Evolutionary conservation across 2,329 filamentous ascomycete species (phyloP).

Genomic region (Claviceps sp.): DNA sequence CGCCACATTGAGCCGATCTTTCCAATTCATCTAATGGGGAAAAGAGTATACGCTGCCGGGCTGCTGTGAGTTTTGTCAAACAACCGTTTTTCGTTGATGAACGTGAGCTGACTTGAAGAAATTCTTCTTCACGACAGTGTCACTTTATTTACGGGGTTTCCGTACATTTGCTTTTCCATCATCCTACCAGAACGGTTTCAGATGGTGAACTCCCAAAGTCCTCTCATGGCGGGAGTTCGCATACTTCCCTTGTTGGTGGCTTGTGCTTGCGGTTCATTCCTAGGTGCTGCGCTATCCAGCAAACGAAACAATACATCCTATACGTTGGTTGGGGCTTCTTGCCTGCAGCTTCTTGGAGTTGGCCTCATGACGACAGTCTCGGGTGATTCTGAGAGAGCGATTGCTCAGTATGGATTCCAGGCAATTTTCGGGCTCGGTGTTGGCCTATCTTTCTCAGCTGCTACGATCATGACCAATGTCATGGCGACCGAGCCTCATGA

Average conservation of each 20-base stretch:
- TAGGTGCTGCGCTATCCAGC: conserved; percentile 39
- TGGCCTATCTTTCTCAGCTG: conserved; percentile 42
- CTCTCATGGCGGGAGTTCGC: conserved; percentile 41
- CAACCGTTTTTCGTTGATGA: neutral
- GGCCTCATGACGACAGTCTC: conserved; percentile 34
- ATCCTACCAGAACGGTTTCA: conserved; percentile 47
- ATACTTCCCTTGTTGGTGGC: conserved; percentile 44
- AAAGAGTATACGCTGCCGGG: conserved; percentile 36
- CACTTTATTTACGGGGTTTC: conserved; percentile 42
- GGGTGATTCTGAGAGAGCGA: conserved; percentile 18
- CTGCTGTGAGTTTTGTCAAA: conserved; percentile 28
- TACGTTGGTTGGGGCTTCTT: conserved; percentile 34
- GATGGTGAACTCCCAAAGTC: conserved; percentile 39
- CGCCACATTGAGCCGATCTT: conserved; percentile 40
- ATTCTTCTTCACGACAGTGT: conserved; percentile 22
- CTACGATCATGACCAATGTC: conserved; percentile 44
- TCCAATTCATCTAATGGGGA: conserved; percentile 32
- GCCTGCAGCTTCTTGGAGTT: conserved; percentile 38
- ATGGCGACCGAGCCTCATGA: conserved; percentile 33
- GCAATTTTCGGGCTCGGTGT: conserved; percentile 45
- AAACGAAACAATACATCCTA: conserved; percentile 39
- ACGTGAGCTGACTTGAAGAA: neutral
- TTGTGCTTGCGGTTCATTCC: conserved; percentile 42
- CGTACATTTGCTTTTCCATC: conserved; percentile 44
- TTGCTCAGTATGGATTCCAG: conserved; percentile 39